Percentiles rank a stretch among this genome's conserved stretches.
These are phyloP conservation scores for Scytalidium lignicola DNA, from an alignment of 2,329 filamentous ascomycete species.

Conservation along the genomic window DNA sequence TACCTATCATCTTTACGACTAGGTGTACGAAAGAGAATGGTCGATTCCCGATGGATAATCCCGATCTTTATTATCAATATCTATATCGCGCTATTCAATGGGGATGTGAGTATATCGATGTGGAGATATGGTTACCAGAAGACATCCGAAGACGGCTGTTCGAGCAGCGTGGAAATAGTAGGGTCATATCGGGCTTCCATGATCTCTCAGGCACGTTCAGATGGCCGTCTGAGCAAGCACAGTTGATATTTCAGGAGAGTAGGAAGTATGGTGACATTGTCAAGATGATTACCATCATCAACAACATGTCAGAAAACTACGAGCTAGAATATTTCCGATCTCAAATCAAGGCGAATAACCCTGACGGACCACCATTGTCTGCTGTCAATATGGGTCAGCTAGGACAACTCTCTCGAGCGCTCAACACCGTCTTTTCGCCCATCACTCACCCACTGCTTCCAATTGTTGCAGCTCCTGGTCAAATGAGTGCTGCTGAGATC, in stretches of 20 bases:
- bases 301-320: slow-evolving; percentile 79
- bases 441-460: slow-evolving; percentile 83
- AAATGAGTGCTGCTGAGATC: slow-evolving; percentile 81
- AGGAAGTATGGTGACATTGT: slow-evolving; percentile 76
- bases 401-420: slow-evolving; percentile 77
- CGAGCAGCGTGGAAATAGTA: slow-evolving; percentile 68
- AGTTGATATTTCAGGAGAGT: slow-evolving; percentile 66
- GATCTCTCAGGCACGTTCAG: slow-evolving; percentile 82
- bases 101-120: slow-evolving; percentile 87
- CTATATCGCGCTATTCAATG: slow-evolving; percentile 81
- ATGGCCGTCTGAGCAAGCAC: slow-evolving; percentile 71
- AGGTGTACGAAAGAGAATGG: slow-evolving; percentile 79
- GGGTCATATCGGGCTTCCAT: slow-evolving; percentile 88
- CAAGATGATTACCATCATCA: slow-evolving; percentile 85
- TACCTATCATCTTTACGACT: slow-evolving; percentile 88
- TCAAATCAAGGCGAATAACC: slow-evolving; percentile 63
- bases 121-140: slow-evolving; percentile 82
- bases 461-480: slow-evolving; percentile 78
- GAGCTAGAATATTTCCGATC: slow-evolving; percentile 87
- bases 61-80: slow-evolving; percentile 69
- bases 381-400: slow-evolving; percentile 83
- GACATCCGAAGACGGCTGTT: slow-evolving; percentile 63
- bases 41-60: slow-evolving; percentile 77
- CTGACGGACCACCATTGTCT: slow-evolving; percentile 68
- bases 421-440: slow-evolving; percentile 83